Base-by-base conservation (phyloP, 2,329 filamentous ascomycete species). In the Chaetomium strumarium region DNA sequence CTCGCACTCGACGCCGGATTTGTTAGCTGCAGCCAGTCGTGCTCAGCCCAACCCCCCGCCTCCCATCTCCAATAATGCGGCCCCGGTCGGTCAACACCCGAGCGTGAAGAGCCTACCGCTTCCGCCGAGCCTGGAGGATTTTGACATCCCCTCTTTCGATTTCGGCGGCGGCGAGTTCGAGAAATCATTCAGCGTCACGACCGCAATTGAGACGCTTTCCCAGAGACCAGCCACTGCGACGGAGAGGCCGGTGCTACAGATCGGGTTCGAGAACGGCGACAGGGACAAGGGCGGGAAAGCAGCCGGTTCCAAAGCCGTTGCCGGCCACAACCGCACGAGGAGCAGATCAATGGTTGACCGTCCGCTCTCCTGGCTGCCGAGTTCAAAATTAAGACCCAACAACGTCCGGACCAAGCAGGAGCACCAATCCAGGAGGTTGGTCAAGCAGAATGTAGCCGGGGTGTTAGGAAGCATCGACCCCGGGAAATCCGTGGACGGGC, bases 91-190 rank as follows among this genome's bases (percentile, higher is more conserved):
- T 50, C 55, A 43, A 48, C 61, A 63, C 33, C 59, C 60, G 51
- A 64, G 59, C 60, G 55, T 63, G 56, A 70, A 70, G 59, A 66
- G 57, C 52, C 59, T 70, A 16, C 69, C 70, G 38, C 67, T 60
- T 50, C 62, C 73, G 19, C 67, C 74, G 16, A 40, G 43, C 29
- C 41, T 55, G 38, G 46, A 46, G n/a, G 64, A 67, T 53, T 79
- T 80, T 64, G 76, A 79, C 53, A 66, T 82, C 33, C 74, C 77
- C 36, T 74, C 75, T 0, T 76, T 82, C 64, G 74, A 79, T 56
- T 70, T 76, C 60, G 72, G 72, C 57, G 72, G 72, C 57, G 68
- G 73, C 58, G 68, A 75, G 39, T 69, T 81, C 62, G 72, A 78
- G 59, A 72, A 72, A 5, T 72, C 70, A 16, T 64, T 78, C 29